These are phyloP conservation scores for Fusarium decemcellulare DNA, from an alignment of 2,329 filamentous ascomycete genomes.

Conservation along the genomic window DNA sequence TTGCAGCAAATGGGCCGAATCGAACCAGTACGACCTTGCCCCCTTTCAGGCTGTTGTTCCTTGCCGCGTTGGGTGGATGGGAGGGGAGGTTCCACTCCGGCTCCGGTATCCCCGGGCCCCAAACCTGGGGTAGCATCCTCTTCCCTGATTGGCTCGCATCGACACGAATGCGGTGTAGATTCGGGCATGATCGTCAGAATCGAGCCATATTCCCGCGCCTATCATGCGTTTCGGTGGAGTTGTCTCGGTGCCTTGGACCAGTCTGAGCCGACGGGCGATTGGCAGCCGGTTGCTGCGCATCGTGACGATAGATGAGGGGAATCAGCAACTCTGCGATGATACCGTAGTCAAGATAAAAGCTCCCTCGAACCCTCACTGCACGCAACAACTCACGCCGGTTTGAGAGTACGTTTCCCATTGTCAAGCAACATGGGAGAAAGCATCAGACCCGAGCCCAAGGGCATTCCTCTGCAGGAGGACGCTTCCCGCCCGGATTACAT, in stretches of 20 bases:
- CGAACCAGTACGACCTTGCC: conserved; percentile 3
- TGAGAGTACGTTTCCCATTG: background rate
- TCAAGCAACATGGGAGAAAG: conserved; percentile 37
- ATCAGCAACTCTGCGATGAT: background rate
- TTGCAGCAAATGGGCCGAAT: conserved; percentile 1
- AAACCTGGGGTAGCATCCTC: background rate
- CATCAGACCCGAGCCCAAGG: conserved; percentile 31
- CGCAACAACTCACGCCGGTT: background rate
- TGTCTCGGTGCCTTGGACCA: conserved; percentile 6
- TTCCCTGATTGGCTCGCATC: conserved; percentile 4
- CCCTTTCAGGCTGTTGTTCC: conserved; percentile 7
- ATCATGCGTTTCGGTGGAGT: conserved; percentile 37
- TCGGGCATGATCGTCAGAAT: conserved; percentile 29
- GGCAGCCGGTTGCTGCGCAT: conserved; percentile 22
- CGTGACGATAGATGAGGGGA: conserved; percentile 29
- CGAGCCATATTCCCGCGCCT: conserved; percentile 30
- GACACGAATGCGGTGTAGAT: conserved; percentile 6
- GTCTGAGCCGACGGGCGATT: conserved; percentile 25
- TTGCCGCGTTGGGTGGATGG: background rate
- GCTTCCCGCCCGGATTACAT: conserved; percentile 60
- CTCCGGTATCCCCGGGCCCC: conserved; percentile 33
- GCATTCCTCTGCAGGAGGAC: conserved; percentile 53
- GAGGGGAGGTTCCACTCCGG: conserved; percentile 26
- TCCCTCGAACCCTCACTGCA: background rate
- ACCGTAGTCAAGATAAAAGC: conserved; percentile 30